Evolutionary conservation across 352 stramenopile genomes (phyloP).

Genomic region (Phytopythium vexans): DNA sequence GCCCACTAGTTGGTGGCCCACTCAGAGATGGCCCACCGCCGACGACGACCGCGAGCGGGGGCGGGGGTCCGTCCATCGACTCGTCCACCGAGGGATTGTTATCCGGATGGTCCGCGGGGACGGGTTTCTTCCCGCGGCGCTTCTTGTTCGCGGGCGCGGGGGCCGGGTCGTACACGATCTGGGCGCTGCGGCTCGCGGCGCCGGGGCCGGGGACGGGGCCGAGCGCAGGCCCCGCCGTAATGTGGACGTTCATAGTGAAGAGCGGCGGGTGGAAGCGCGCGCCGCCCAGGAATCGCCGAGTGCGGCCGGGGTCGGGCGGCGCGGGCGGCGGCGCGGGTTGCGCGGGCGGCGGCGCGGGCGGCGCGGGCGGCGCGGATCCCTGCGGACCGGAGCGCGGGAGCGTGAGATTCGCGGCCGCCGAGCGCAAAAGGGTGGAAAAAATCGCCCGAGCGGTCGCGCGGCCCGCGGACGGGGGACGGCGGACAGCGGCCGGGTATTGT

Average conservation of each 20-base stretch:
- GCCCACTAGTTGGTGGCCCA: neutral
- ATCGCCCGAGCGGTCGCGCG: no score
- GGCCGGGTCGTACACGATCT: no score
- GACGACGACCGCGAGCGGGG: neutral
- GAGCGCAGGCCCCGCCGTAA: neutral
- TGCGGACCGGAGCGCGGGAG: no score
- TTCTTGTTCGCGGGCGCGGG: conserved; percentile 2
- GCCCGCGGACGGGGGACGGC: no score
- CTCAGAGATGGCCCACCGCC: neutral
- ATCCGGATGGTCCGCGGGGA: neutral
- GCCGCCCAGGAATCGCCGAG: neutral
- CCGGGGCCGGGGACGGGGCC: neutral
- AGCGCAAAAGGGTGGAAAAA: no score
- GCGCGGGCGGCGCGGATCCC: no score
- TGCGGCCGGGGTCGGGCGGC: no score
- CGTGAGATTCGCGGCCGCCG: no score
- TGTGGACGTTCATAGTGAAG: conserved; percentile 14
- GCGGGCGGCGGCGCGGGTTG: no score
- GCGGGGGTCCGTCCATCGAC: neutral
- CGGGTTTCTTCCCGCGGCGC: conserved; percentile 1
- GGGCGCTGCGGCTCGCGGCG: no score
- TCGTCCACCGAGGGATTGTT: neutral
- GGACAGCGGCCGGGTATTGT: no score
- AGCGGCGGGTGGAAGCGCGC: conserved; percentile 5
- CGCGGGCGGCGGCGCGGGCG: no score